These are phyloP conservation scores for Paracoccidioides brasiliensis DNA, from an alignment of 2,329 filamentous ascomycete species.

Conservation along the genomic window DNA sequence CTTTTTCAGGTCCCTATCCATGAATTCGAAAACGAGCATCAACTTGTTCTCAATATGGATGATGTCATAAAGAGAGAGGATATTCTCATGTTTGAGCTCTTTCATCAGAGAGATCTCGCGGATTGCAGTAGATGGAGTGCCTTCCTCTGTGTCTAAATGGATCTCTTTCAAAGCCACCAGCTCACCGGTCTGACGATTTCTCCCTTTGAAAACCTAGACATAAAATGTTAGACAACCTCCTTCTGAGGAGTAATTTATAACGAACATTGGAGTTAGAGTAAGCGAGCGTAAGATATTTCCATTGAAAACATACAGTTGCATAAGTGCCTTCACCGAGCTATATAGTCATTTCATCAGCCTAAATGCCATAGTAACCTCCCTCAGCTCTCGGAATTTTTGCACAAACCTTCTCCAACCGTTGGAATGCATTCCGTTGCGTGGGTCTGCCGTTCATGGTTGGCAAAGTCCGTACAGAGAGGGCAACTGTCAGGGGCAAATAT, in stretches of 20 bases:
- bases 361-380: background rate
- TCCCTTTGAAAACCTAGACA: conserved; percentile 85
- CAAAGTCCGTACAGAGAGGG: background rate
- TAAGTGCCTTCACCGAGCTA: conserved; percentile 92
- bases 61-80: conserved; percentile 92
- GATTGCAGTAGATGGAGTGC: conserved; percentile 91
- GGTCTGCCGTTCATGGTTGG: conserved; percentile 51
- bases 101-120: conserved; percentile 99
- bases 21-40: conserved; percentile 98
- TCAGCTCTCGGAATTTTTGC: conserved; percentile 1
- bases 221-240: background rate
- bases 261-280: too few species aligned
- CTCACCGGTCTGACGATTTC: conserved; percentile 92
- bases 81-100: conserved; percentile 97
- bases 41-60: conserved; percentile 99
- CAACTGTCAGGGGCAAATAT: too few species aligned
- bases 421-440: conserved; percentile 88
- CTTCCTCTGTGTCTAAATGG: conserved; percentile 95
- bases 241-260: too few species aligned
- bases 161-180: conserved; percentile 97
- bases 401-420: conserved; percentile 78
- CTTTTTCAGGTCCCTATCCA: conserved; percentile 96
- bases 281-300: background rate
- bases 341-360: conserved; percentile 18
- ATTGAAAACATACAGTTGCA: conserved; percentile 59